A percentile compares a stretch with the other conserved stretches of the same genome.
These are phyloP conservation scores for Elsinoe australis DNA, from an alignment of 2,329 filamentous ascomycete species.

Conservation along the genomic window DNA sequence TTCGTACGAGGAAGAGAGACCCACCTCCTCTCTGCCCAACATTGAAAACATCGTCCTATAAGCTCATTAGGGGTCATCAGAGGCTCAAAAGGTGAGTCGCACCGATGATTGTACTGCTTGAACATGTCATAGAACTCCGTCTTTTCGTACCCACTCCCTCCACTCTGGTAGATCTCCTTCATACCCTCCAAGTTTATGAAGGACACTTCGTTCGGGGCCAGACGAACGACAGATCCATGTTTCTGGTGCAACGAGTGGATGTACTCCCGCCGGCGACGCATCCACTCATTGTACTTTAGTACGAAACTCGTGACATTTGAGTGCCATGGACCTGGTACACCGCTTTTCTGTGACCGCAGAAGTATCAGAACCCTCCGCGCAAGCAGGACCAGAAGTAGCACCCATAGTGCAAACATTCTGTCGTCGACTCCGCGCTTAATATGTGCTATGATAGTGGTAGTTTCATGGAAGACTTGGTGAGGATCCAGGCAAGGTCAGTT, in stretches of 20 bases:
- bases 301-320: slow-evolving; percentile 24
- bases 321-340: slow-evolving; percentile 27
- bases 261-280: slow-evolving; percentile 33
- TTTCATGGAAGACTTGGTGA: no score
- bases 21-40: slow-evolving; percentile 11
- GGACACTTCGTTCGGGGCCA: slow-evolving; percentile 27
- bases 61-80: no score
- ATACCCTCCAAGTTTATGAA: slow-evolving; percentile 26
- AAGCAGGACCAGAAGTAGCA: neutral
- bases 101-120: slow-evolving; percentile 18
- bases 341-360: neutral
- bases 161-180: slow-evolving; percentile 27
- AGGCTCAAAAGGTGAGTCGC: no score
- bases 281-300: slow-evolving; percentile 33
- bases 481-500: no score
- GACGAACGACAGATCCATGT: slow-evolving; percentile 28
- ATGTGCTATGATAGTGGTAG: no score
- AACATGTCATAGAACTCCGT: slow-evolving; percentile 22
- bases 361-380: no score
- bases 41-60: slow-evolving; percentile 20
- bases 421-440: no score
- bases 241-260: slow-evolving; percentile 32
- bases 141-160: slow-evolving; percentile 26
- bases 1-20: neutral
- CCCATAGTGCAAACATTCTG: no score